A percentile compares a stretch with the other conserved stretches of the same genome.
Evolutionary conservation across 179 eudicot species (phyloP).

Genomic region (Sideroxylon spinosum): DNA sequence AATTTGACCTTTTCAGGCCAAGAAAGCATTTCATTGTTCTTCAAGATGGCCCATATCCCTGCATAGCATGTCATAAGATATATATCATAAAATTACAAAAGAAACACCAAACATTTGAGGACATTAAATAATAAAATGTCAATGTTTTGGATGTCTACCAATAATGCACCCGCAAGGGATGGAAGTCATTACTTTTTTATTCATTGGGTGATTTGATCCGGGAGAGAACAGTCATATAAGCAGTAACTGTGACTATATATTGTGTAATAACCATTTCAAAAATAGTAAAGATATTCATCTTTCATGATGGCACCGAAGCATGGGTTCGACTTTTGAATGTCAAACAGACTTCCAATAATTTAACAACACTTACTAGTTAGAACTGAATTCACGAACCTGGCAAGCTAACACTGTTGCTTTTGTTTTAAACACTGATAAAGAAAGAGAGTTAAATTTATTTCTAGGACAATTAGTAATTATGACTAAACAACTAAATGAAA

Average conservation of each 20-base stretch:
- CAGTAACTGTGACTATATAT: not conserved
- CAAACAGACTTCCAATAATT: too few relatives aligned
- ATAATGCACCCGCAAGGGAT: slow-evolving; percentile 2
- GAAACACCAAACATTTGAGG: slow-evolving; percentile 6
- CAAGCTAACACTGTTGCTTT: not conserved
- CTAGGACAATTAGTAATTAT: not conserved
- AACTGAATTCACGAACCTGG: not conserved
- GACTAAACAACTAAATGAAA: not conserved
- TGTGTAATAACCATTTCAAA: not conserved
- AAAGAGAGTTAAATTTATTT: not conserved
- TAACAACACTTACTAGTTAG: too few relatives aligned
- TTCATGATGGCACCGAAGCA: too few relatives aligned
- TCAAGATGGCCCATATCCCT: slow-evolving; percentile 94
- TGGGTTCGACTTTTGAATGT: too few relatives aligned
- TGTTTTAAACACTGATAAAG: not conserved
- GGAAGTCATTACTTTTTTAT: not conserved
- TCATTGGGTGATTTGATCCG: not conserved
- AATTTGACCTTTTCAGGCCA: slow-evolving; percentile 98
- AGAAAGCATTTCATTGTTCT: slow-evolving; percentile 95
- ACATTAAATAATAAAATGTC: not conserved
- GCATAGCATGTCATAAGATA: slow-evolving; percentile 22
- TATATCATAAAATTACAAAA: not conserved
- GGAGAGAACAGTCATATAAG: not conserved
- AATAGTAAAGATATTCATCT: not conserved
- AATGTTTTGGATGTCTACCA: not conserved